Conservation (phyloP, 371 early-diverging fungal genomes). For the Lichtheimia hyalospora region DNA sequence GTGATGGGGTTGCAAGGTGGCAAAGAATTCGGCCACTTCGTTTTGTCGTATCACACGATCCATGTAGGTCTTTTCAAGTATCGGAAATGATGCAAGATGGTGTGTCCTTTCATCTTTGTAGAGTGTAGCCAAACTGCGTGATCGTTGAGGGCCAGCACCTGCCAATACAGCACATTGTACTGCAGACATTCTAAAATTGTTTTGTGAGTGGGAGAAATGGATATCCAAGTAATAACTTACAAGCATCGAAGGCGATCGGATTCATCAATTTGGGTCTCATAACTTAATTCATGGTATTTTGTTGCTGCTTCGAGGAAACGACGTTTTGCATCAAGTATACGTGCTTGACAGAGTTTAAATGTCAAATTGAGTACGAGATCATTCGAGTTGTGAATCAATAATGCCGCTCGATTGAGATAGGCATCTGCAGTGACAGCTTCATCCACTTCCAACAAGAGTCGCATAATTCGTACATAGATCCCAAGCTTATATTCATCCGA, state of each 20-base stretch:
- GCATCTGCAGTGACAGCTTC: constrained; percentile 81
- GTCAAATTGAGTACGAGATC: constrained; percentile 55
- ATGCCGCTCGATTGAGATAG: constrained; percentile 79
- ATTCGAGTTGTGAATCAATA: constrained; percentile 60
- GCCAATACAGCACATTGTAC: constrained; percentile 88
- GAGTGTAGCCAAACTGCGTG: constrained; percentile 85
- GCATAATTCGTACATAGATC: constrained; percentile 84
- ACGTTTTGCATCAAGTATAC: constrained; percentile 84
- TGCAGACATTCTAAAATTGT: constrained; percentile 53
- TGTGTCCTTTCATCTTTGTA: constrained; percentile 89
- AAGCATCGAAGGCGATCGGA: constrained; percentile 68
- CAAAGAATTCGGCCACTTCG: constrained; percentile 79
- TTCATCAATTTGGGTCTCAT: constrained; percentile 61
- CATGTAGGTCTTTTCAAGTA: constrained; percentile 90
- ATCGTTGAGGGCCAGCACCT: constrained; percentile 88
- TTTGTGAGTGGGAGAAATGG: background rate
- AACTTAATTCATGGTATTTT: constrained; percentile 84
- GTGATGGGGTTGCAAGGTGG: constrained; percentile 80
- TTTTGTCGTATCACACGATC: constrained; percentile 78
- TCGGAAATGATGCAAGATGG: constrained; percentile 61
- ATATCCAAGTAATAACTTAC: constrained; percentile 32
- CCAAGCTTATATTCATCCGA: constrained; percentile 77
- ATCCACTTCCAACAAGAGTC: constrained; percentile 81
- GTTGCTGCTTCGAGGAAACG: constrained; percentile 84
- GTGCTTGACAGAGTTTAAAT: constrained; percentile 80